Evolutionary conservation across 345 rosid species (phyloP), one percentile per base, ranked within the genome.

Genomic region (Lepidium aucheri): DNA sequence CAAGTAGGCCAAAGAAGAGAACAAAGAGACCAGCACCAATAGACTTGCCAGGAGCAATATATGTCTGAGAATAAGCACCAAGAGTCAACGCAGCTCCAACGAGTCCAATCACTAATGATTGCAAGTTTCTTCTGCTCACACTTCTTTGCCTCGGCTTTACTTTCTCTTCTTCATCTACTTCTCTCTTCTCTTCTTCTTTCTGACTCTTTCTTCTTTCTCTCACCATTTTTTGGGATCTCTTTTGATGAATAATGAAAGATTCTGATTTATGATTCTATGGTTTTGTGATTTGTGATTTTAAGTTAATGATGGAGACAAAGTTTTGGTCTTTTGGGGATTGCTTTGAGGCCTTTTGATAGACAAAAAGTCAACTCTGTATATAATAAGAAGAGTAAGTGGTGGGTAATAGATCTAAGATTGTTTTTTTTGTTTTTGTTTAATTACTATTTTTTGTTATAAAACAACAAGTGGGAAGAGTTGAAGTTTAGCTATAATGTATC

Each of bases 1-100:
- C 83, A 51, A 86, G 89, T 65, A 90, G 65, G 17, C 89, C 97
- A 64, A 84, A 79, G 78, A 86, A 70, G 77, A 88, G 95, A 45
- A 84, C 81, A 18, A 84, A 36, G 50, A 88, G 86, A 26, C 94
- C 97, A 35, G 79, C 74, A 6, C 79, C 50, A 35, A 91, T 43
- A 73, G 87, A 88, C 40, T 73, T 81, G 11, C 85, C 84, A 17
- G 93, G 75, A 51, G 84, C 72, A 36, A 86, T 42, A 46, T 64
- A 14, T 3, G 82, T 76, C 80, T 91, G 94, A 30, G 90, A 83
- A 65, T 88, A 91, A 7, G 96, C 94, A 45, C 85, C 80, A 24
- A 88, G 68, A 59, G 97, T 91, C 75, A 91, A 78, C 8, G 70
- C 71, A 44, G 90, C 97, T 3, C 97, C 96, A 3, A 80, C 77